phyloP scores from a whole-genome alignment of 805 yeast genomes.

The Barnettozyma botsteinii region DNA sequence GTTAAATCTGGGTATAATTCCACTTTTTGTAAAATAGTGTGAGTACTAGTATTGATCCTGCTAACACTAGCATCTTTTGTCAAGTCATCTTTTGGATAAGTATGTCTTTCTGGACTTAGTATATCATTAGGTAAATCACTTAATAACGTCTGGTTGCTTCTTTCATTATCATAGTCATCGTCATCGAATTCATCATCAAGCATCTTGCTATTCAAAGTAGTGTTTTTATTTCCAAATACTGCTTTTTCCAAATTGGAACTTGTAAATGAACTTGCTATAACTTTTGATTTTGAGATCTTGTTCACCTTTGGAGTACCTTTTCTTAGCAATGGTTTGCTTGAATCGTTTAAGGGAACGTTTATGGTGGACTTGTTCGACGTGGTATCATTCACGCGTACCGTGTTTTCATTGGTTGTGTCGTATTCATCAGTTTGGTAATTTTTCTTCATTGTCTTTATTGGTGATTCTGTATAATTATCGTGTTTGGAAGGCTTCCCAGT shows the following conservation, averaged over 20 bases:
- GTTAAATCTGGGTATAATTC: conserved; percentile 6
- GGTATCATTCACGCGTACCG: background rate
- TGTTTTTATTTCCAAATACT: conserved; percentile 3
- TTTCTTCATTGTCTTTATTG: conserved; percentile 19
- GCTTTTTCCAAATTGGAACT: conserved; percentile 5
- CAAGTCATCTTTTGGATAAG: conserved; percentile 17
- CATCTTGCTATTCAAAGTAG: background rate
- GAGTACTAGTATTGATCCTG: no score
- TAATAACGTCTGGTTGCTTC: conserved; percentile 14
- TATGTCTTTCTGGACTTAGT: conserved; percentile 24
- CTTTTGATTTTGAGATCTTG: background rate
- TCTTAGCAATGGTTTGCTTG: conserved; percentile 18
- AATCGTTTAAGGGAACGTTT: conserved; percentile 18
- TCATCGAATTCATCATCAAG: conserved; percentile 7
- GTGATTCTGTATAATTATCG: conserved; percentile 20
- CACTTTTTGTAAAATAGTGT: conserved; percentile 4
- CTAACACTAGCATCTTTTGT: conserved; percentile 3
- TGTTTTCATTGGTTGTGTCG: conserved; percentile 9
- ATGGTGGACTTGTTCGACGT: conserved; percentile 4
- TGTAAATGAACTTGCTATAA: conserved; percentile 8
- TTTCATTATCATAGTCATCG: conserved; percentile 4
- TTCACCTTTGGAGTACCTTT: conserved; percentile 20
- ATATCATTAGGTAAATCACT: conserved; percentile 23
- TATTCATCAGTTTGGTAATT: conserved; percentile 12
- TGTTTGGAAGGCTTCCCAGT: conserved; percentile 8